A percentile compares a stretch with the other conserved stretches of the same genome.
Evolutionary conservation across 441 rosid species (phyloP).

Genomic region (Arabidopsis hybrid): DNA sequence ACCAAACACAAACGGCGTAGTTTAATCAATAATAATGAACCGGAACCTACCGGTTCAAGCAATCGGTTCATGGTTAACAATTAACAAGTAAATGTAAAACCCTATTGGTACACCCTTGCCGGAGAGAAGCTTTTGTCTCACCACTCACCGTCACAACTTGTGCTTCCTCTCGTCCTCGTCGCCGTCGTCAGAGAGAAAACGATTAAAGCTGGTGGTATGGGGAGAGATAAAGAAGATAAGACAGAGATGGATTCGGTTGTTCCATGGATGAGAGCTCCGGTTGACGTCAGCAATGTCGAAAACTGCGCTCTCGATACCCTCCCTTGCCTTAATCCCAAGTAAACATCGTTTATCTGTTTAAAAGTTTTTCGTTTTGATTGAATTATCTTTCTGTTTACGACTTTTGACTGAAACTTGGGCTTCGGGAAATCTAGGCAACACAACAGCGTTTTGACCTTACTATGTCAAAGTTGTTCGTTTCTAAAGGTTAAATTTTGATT

Average conservation of each 20-base stretch:
- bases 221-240: constrained; percentile 26
- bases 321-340: constrained; percentile 88
- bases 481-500: no score
- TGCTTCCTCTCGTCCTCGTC: not conserved
- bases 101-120: not conserved
- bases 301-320: constrained; percentile 64
- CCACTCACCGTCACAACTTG: constrained; percentile 4
- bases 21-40: no score
- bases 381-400: no score
- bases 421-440: no score
- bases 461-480: no score
- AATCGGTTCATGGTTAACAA: no score
- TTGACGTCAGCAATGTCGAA: constrained; percentile 62
- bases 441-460: no score
- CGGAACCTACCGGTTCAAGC: no score
- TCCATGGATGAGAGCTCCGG: constrained; percentile 95
- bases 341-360: not conserved
- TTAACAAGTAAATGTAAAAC: no score
- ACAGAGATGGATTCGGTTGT: constrained; percentile 56
- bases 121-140: not conserved
- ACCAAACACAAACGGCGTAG: no score
- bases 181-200: constrained; percentile 10
- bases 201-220: constrained; percentile 17
- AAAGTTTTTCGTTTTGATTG: no score
- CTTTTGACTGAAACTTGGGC: no score